Base-by-base conservation (phyloP, 75 land plant genomes). In the Sequoia sempervirens region DNA sequence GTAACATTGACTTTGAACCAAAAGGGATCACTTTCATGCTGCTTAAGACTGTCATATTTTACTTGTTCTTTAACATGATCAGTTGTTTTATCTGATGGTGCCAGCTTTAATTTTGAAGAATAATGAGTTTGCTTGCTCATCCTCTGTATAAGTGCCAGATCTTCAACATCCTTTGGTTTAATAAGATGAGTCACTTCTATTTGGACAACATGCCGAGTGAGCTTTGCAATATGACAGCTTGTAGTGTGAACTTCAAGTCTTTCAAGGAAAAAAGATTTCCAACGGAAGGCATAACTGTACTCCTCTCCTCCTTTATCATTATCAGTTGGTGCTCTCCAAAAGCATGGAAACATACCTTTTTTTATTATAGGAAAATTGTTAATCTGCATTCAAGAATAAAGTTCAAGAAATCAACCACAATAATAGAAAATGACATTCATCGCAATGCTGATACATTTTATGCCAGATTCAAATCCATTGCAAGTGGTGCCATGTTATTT, bases 271-370 rank as follows among this genome's bases (percentile, higher is more conserved):
- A 89, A 88, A 74, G 85, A 85, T 70, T 86, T 92, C 99, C 99
- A 98, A 79, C 81, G 84, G 10, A 90, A 89, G 26, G 87, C 85
- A 82, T 98, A 98, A 86, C 99, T 95, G 45, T 79, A 26, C 41
- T 5, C 32, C 52, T 82, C 95, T 82, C 99, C 99, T 13, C 99
- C 99, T 85, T 95, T 98, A 85, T 98, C 99, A 89, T 98, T 98
- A 84, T 98, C 99, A 14, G 95, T 98, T 30, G 93, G 98, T 72
- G 99, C 99, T 78, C 99, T 84, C 95, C 97, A 98, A 75, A 96
- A 92, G 89, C 97, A 96, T 43, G 99, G 98, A 11, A 90, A 36
- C 47, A 97, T 88, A 37, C 99, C 99, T 38, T 75, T 86, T 6
- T 58, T 61, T 80, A 93, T 85, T n/a, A 98, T 79, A n/a, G 83